Percentiles rank a stretch among this genome's conserved stretches.
These are phyloP conservation scores for Trichoderma arundinaceum DNA, from an alignment of 2,329 filamentous ascomycete species.

Conservation along the genomic window DNA sequence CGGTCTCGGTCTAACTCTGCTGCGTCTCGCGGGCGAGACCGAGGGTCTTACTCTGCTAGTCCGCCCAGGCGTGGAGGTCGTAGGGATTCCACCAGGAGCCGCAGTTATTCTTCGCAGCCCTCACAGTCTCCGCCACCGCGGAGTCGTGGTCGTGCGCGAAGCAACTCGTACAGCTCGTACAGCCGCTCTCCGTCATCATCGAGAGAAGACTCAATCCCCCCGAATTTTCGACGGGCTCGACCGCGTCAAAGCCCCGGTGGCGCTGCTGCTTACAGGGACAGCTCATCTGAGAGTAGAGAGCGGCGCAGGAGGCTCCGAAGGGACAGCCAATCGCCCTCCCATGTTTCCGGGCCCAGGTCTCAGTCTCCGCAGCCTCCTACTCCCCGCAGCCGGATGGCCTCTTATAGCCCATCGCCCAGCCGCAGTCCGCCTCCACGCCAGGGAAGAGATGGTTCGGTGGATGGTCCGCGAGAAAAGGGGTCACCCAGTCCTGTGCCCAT, in stretches of 20 bases:
- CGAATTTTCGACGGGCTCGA: conserved; percentile 37
- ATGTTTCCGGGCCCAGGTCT: conserved; percentile 41
- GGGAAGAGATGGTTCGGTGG: conserved; percentile 11
- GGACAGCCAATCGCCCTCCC: conserved; percentile 43
- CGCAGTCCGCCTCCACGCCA: conserved; percentile 32
- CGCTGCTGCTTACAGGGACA: conserved; percentile 40
- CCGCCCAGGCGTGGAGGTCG: conserved; percentile 40
- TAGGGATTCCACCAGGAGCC: conserved; percentile 35
- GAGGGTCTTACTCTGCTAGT: conserved; percentile 42
- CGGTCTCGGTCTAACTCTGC: conserved; percentile 47
- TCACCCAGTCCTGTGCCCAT: conserved; percentile 39
- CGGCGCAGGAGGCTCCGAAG: conserved; percentile 37
- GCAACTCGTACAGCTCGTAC: conserved; percentile 43
- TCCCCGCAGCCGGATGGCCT: conserved; percentile 36
- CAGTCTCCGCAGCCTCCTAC: conserved; percentile 36
- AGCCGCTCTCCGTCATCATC: conserved; percentile 42
- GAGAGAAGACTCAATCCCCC: conserved; percentile 36
- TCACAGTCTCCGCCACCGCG: conserved; percentile 42
- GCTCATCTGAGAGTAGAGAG: conserved; percentile 44
- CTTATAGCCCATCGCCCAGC: conserved; percentile 38
- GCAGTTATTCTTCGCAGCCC: conserved; percentile 37
- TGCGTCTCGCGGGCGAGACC: conserved; percentile 32
- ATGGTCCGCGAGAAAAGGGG: conserved; percentile 28
- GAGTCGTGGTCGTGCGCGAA: conserved; percentile 39
- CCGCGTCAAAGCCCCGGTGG: conserved; percentile 33